Evolutionary conservation across 176 grass and related monocot species (phyloP).

Genomic region (Hsuehochloa calcarea): DNA sequence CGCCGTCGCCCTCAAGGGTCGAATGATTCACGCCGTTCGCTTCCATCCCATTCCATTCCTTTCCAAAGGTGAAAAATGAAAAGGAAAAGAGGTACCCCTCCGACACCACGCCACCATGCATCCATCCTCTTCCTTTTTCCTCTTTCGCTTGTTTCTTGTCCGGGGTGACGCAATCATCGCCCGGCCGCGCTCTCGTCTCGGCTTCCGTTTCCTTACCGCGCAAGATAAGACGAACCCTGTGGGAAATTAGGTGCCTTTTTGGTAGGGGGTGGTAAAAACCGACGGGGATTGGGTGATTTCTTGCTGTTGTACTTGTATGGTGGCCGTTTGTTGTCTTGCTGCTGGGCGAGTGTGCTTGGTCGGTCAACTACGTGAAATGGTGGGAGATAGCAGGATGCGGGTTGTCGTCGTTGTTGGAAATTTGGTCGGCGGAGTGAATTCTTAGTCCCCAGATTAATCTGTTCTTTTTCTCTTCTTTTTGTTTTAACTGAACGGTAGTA

Average conservation of each 20-base stretch:
- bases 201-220: background rate
- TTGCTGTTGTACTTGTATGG: background rate
- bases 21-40: background rate
- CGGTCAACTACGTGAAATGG: background rate
- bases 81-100: background rate
- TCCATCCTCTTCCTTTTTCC: background rate
- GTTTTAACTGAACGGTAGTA: background rate
- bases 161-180: background rate
- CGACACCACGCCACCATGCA: constrained; percentile 3
- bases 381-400: background rate
- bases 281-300: background rate
- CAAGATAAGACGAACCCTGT: background rate
- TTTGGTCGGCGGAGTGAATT: background rate
- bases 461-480: background rate
- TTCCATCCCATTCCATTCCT: background rate
- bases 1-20: background rate
- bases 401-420: background rate
- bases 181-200: background rate
- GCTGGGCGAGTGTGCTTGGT: background rate
- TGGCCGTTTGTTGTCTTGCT: background rate
- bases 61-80: background rate
- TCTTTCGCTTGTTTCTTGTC: background rate
- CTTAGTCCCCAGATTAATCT: background rate
- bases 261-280: background rate
- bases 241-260: background rate